Evolutionary conservation across 345 rosid genomes (phyloP).

Genomic region (Linum trigynum): DNA sequence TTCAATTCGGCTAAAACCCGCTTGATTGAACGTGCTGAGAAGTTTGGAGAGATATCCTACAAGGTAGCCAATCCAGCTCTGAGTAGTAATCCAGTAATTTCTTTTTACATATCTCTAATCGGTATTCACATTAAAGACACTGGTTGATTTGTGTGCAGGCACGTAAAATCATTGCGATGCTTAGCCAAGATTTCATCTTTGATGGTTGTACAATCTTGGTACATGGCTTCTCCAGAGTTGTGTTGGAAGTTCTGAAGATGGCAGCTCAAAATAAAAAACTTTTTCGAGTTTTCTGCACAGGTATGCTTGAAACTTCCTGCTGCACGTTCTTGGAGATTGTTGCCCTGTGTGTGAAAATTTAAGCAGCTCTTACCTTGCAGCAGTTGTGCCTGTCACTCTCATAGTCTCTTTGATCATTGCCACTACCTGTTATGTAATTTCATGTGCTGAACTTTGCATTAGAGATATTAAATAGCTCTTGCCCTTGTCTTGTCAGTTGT

Average conservation of each 20-base stretch:
- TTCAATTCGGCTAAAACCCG: conserved; percentile 86
- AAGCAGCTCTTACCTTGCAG: too few relatives aligned
- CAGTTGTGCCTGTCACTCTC: too few relatives aligned
- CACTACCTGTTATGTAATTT: too few relatives aligned
- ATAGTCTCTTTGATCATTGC: too few relatives aligned
- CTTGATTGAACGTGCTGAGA: conserved; percentile 87
- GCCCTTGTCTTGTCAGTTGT: too few relatives aligned
- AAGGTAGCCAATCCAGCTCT: conserved; percentile 35
- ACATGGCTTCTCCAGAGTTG: conserved; percentile 96
- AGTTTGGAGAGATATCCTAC: conserved; percentile 85
- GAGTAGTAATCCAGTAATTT: not conserved
- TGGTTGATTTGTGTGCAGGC: conserved; percentile 40
- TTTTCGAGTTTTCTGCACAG: conserved; percentile 52
- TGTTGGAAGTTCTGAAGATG: conserved; percentile 64
- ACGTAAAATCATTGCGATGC: conserved; percentile 76
- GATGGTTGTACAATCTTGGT: conserved; percentile 94
- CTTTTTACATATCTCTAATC: not conserved
- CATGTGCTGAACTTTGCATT: too few relatives aligned
- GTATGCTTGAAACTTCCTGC: conserved; percentile 15
- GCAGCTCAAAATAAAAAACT: conserved; percentile 67
- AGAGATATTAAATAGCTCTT: too few relatives aligned
- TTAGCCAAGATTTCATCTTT: conserved; percentile 87
- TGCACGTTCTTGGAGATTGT: not conserved
- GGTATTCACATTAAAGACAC: conserved; percentile 8
- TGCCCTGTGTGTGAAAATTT: too few relatives aligned